Evolutionary conservation across 805 yeast genomes (phyloP).

Genomic region (Candida caryicola): DNA sequence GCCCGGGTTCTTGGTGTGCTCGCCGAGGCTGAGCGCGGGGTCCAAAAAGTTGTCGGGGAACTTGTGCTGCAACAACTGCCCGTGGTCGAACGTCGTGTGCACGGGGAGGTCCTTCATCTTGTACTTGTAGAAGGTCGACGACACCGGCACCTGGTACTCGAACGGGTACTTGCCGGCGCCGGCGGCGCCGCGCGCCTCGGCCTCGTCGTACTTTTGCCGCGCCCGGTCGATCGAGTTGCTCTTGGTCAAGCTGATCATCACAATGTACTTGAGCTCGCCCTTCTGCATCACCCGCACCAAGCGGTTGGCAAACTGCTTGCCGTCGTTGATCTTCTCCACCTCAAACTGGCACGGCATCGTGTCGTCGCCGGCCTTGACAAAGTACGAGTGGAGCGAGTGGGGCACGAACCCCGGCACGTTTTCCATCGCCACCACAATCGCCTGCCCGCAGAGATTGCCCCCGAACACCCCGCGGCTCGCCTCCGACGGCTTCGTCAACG

Average conservation of each 20-base stretch:
- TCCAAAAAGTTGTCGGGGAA: slow-evolving; percentile 26
- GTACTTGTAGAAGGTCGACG: slow-evolving; percentile 20
- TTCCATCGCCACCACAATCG: slow-evolving; percentile 35
- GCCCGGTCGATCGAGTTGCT: slow-evolving; percentile 23
- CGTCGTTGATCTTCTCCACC: slow-evolving; percentile 35
- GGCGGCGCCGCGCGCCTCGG: no score
- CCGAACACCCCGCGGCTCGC: slow-evolving; percentile 38
- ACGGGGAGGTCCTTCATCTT: slow-evolving; percentile 17
- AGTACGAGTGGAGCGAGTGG: slow-evolving; percentile 40
- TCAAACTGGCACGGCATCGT: slow-evolving; percentile 25
- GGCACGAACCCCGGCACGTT: slow-evolving; percentile 31
- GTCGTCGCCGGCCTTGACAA: slow-evolving; percentile 38
- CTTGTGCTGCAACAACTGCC: slow-evolving; percentile 22
- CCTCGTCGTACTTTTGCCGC: slow-evolving; percentile 12
- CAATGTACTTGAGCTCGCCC: slow-evolving; percentile 28
- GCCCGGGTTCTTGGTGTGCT: slow-evolving; percentile 22
- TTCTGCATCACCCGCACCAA: slow-evolving; percentile 30
- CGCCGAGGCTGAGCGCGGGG: slow-evolving; percentile 20
- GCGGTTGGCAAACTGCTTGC: slow-evolving; percentile 35
- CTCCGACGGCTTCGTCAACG: slow-evolving; percentile 20
- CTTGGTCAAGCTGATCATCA: slow-evolving; percentile 35
- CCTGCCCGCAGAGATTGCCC: slow-evolving; percentile 37
- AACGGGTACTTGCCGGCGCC: slow-evolving; percentile 26
- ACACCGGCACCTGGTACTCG: slow-evolving; percentile 26
- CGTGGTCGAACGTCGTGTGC: slow-evolving; percentile 14